phyloP scores from a whole-genome alignment of 73 alveolate species.

The Paramecium primaurelia region DNA sequence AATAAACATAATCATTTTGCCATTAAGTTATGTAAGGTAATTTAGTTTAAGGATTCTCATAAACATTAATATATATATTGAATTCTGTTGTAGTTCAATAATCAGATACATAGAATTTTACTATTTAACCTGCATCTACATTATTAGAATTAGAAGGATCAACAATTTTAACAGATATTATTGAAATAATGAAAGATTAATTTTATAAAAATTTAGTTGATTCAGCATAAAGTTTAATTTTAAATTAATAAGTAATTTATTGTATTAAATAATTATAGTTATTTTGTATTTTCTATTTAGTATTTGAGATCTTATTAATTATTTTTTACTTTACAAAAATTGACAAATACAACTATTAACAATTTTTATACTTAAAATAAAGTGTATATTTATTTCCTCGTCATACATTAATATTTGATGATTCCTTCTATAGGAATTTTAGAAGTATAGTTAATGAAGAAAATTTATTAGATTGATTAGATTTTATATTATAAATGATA shows the following conservation, averaged over 20 bases:
- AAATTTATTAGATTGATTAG: background rate
- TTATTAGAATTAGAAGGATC: conserved; percentile 23
- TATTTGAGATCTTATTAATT: background rate
- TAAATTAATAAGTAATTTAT: background rate
- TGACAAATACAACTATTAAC: background rate
- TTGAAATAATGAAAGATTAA: background rate
- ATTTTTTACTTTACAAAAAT: background rate
- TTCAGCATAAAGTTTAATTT: background rate
- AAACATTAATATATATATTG: background rate
- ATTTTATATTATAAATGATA: background rate
- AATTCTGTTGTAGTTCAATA: background rate
- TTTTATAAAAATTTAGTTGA: background rate
- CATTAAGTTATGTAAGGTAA: background rate
- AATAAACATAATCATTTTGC: background rate
- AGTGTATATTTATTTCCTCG: conserved; percentile 25
- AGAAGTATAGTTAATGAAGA: background rate
- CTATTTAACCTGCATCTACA: background rate
- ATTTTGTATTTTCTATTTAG: background rate
- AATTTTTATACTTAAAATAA: background rate
- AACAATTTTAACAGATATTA: background rate
- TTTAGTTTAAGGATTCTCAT: background rate
- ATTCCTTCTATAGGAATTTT: conserved; percentile 9
- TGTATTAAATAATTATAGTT: background rate
- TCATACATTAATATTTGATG: background rate
- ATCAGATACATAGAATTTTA: background rate